phyloP scores from a whole-genome alignment of 306 rosid species.

The Rosa persica region DNA sequence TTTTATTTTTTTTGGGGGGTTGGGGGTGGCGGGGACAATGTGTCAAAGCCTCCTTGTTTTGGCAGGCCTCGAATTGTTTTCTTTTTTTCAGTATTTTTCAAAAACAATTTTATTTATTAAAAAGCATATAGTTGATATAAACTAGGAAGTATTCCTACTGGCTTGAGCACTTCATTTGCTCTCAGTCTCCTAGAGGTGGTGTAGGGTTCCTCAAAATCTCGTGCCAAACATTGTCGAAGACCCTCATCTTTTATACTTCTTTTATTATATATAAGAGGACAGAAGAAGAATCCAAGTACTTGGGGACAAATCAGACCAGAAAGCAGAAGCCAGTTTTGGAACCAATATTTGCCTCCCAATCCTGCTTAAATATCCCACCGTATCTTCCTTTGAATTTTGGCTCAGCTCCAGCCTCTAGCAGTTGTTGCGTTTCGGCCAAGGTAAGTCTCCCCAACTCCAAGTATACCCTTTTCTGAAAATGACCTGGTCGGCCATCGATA shows the following conservation, averaged over 20 bases:
- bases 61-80: no score
- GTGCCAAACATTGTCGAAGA: not conserved
- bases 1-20: no score
- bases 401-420: not conserved
- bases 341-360: slow-evolving; percentile 12
- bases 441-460: not conserved
- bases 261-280: not conserved
- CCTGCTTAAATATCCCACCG: slow-evolving; percentile 9
- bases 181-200: not conserved
- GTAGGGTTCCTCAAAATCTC: not conserved
- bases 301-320: slow-evolving; percentile 11
- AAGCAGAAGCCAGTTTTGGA: slow-evolving; percentile 9
- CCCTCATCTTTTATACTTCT: not conserved
- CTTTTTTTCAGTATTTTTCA: not conserved
- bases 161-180: not conserved
- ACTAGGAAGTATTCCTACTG: not conserved
- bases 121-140: no score
- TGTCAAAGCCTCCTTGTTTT: no score
- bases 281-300: not conserved
- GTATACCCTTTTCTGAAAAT: slow-evolving; percentile 12
- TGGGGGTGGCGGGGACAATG: no score
- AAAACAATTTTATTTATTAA: no score
- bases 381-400: not conserved
- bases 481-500: slow-evolving; percentile 29
- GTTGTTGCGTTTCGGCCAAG: slow-evolving; percentile 18